Evolutionary conservation across 352 stramenopile genomes (phyloP), one percentile per base, ranked within the genome.

Genomic region (Achlya hypogyna): DNA sequence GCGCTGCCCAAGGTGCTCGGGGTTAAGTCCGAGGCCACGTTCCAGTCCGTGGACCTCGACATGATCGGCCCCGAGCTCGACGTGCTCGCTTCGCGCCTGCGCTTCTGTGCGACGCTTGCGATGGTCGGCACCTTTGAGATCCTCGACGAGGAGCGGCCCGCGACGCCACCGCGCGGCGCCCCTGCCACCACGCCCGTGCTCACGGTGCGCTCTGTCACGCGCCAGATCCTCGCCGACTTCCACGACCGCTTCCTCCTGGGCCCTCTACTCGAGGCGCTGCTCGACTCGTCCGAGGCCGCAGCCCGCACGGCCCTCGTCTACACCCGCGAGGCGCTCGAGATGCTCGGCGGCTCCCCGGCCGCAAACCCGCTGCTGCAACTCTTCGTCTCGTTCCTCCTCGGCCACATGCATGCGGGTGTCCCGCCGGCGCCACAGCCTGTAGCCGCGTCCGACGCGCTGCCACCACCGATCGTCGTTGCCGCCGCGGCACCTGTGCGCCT

Each of bases 71-170:
- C 69, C 20, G 81, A 89, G 22, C 66, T 95, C 1, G 74, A 82
- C 29, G 71, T 75, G 12, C 73, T 95, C 0, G 79, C 84, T 32
- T 74, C 78, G 0, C 74, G 84, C 5, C 62, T 95, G n/a, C 86
- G 84, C 0, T 95, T 95, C 64, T 95, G 86, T 66, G 91, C 81
- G 27, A 93, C 86, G 18, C 72, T 95, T 20, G 72, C 79, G 0
- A 93, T 95, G 86, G 83, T 93, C 25, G 86, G 81, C 20, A 81
- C 78, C 16, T 91, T 79, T 58, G 78, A 93, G 51, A 69, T 92
- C 31, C 53, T 80, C 40, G 74, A 75, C 2, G 68, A 75, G 31
- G 60, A 84, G 31, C 63, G 75, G 20, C 75, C 60, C 4, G 70
- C 49, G 31, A 56, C 49, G 31, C 49, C 49, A 20, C 49, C 49